Conservation (phyloP, 331 rosid species). For the Malus hybrid region DNA sequence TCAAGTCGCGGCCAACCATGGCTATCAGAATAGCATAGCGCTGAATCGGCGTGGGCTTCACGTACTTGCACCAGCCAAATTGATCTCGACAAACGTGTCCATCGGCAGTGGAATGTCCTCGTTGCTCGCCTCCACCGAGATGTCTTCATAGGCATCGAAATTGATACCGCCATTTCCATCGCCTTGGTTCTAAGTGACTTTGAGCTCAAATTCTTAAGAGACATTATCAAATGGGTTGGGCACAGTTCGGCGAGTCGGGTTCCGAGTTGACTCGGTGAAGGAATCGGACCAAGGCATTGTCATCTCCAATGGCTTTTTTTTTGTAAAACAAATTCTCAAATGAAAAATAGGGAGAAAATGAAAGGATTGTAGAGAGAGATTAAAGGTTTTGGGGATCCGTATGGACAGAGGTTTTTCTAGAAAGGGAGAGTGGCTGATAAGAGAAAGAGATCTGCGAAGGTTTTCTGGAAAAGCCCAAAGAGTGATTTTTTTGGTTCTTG, state of each 20-base stretch:
- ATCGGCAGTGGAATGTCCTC: constrained; percentile 20
- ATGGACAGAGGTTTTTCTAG: not conserved
- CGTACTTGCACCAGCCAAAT: constrained; percentile 26
- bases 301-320: not conserved
- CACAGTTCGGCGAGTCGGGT: constrained; percentile 7
- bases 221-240: not conserved
- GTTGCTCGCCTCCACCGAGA: constrained; percentile 30
- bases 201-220: constrained; percentile 3
- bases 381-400: not conserved
- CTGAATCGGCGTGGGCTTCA: constrained; percentile 36
- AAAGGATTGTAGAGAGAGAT: not conserved
- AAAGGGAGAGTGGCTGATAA: no score
- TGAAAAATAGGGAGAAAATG: no score
- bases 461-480: no score
- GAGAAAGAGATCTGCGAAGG: no score
- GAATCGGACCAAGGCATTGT: constrained; percentile 43
- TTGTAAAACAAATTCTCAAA: not conserved
- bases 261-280: constrained; percentile 14
- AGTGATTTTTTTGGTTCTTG: no score
- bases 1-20: constrained; percentile 29
- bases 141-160: constrained; percentile 28
- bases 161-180: no score
- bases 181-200: constrained; percentile 6
- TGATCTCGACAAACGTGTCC: constrained; percentile 13
- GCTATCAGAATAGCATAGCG: constrained; percentile 36